Evolutionary conservation across 129 eudicot species (phyloP).

Genomic region (Erigeron canadensis): DNA sequence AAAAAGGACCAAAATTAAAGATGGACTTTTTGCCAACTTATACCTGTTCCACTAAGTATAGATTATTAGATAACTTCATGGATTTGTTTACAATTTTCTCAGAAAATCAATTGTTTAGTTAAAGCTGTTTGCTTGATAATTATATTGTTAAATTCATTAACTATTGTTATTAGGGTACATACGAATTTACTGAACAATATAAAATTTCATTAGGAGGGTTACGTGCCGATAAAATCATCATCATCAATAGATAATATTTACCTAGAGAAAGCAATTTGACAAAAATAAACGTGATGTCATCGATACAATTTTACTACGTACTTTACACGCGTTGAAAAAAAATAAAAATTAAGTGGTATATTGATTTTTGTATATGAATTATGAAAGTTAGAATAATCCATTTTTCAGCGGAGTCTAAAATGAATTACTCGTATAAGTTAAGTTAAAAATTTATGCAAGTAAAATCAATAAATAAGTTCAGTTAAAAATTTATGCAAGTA

Average conservation of each 20-base stretch:
- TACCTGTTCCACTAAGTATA: constrained; percentile 39
- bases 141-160: neutral
- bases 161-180: constrained; percentile 1
- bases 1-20: neutral
- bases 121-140: constrained; percentile 15
- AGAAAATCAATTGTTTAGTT: constrained; percentile 1
- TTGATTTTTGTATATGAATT: too few species aligned
- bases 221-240: constrained; percentile 23
- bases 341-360: too few species aligned
- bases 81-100: constrained; percentile 2
- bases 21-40: constrained; percentile 28
- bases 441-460: too few species aligned
- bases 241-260: too few species aligned
- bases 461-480: too few species aligned
- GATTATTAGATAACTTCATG: neutral
- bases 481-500: too few species aligned
- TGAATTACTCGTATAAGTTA: too few species aligned
- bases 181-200: constrained; percentile 7
- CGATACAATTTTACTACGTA: neutral
- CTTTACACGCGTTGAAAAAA: neutral
- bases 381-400: too few species aligned
- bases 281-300: neutral
- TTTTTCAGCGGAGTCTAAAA: too few species aligned
- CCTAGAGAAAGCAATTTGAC: neutral
- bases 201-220: constrained; percentile 2